Base-by-base conservation (phyloP, 108 stramenopile species). In the Asterionellopsis glacialis region DNA sequence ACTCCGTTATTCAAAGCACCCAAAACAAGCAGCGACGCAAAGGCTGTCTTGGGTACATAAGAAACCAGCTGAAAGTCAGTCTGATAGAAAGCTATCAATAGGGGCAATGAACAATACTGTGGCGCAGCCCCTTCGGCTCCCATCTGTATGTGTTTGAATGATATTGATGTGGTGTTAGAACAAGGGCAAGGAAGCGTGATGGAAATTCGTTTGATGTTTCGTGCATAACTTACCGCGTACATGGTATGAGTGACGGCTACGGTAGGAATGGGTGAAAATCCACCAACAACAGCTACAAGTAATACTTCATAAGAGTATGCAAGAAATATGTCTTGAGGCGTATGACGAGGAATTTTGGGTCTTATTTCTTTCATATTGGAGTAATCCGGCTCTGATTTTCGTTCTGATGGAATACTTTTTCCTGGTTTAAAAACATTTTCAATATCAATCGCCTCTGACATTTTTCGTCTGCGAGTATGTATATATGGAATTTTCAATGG, bases 31-130 rank as follows among this genome's bases (percentile, higher is more conserved):
- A 88, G 65, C 11, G 82, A 82, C 9, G 83, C 82, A 56, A 88
- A 88, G 0, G 81, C 76, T n/a, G 70, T 56, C 60, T 88, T 88
- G 0, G 87, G 87, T 41, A 88, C 76, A 45, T 69, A 88, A 16
- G 57, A 62, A 10, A 82, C 79, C 11, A 88, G 26, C 15, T 76
- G 48, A 63, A 88, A 85, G 55, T 82, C 71, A 9, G 73, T 69
- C 11, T 78, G 24, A 53, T 82, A 88, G 55, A 79, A 88, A 3
- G 57, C 47, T 9, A 80, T 25, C 16, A 88, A 59, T 38, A 85
- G 42, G 9, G 81, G 14, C 26, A 82, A 55, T 18, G 72, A 72
- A 33, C 54, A 57, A 43, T 69, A 78, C 41, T 88, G 87, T 18
- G 83, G 83, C 14, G 67, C 65, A 7, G 59, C 25, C 9, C 57